Evolutionary conservation across 768 basidiomycete genomes (phyloP).

Genomic region (Ramaria sp.): DNA sequence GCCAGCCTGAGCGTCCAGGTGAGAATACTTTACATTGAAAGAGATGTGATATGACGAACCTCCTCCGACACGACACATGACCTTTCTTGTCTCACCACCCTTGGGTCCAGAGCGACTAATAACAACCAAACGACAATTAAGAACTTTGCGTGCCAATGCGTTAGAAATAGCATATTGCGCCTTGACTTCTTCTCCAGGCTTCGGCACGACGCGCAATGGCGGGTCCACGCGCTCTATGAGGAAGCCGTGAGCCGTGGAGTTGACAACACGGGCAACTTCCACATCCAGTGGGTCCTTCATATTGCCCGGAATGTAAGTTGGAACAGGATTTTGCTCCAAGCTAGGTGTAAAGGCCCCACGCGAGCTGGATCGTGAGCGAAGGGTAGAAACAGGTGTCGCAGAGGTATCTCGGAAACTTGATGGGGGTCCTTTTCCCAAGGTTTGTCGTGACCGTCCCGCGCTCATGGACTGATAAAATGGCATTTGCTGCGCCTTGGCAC

Average conservation of each 20-base stretch:
- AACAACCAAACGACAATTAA: constrained; percentile 74
- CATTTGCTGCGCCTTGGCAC: constrained; percentile 49
- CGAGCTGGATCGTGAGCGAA: constrained; percentile 11
- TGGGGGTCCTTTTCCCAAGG: constrained; percentile 11
- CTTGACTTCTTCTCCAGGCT: constrained; percentile 67
- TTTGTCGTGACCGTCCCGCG: constrained; percentile 4
- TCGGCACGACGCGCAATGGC: constrained; percentile 51
- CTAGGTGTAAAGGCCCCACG: constrained; percentile 59
- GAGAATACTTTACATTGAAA: background rate
- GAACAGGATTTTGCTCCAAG: constrained; percentile 39
- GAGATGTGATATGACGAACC: constrained; percentile 33
- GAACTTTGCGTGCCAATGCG: constrained; percentile 56
- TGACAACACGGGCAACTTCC: constrained; percentile 67
- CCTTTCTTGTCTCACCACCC: constrained; percentile 54
- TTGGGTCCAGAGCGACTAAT: constrained; percentile 45
- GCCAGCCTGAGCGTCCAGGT: constrained; percentile 4
- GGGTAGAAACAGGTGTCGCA: constrained; percentile 30
- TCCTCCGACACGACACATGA: constrained; percentile 86
- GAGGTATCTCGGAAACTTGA: constrained; percentile 19
- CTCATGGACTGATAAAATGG: constrained; percentile 33
- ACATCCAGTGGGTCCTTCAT: constrained; percentile 70
- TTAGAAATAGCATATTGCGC: constrained; percentile 81
- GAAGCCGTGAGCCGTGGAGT: constrained; percentile 68
- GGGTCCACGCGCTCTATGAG: constrained; percentile 75
- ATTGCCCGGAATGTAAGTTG: constrained; percentile 58